Conservation (phyloP, 2,329 filamentous ascomycete genomes). For the Leptographium wingfieldii region DNA sequence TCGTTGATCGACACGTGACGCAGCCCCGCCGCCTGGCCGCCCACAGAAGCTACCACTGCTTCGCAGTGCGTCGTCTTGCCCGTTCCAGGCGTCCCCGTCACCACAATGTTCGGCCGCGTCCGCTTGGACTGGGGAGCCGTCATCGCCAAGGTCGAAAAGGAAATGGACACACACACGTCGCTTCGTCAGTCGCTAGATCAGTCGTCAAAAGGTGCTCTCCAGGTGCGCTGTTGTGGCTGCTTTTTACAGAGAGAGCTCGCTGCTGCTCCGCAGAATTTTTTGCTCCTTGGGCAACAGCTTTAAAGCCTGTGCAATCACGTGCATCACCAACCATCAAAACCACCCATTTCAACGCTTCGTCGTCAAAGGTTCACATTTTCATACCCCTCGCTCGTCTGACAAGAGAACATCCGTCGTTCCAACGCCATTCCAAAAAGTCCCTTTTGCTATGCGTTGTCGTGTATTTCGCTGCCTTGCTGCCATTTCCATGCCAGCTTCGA, state of each 20-base stretch:
- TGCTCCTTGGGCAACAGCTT: not conserved
- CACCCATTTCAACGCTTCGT: not conserved
- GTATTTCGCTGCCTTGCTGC: not conserved
- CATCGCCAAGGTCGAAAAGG: not conserved
- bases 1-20: constrained; percentile 82
- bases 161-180: not conserved
- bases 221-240: too few relatives aligned
- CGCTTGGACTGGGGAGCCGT: constrained; percentile 14
- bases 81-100: constrained; percentile 90
- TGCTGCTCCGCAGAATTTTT: not conserved
- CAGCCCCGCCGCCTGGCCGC: constrained; percentile 35
- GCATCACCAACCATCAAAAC: not conserved
- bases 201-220: too few relatives aligned
- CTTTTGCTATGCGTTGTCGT: not conserved
- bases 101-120: constrained; percentile 69
- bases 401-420: not conserved
- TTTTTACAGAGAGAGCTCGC: not conserved
- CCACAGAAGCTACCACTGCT: constrained; percentile 56
- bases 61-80: constrained; percentile 93
- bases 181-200: too few relatives aligned
- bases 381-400: not conserved
- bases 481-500: not conserved
- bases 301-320: not conserved
- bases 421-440: not conserved
- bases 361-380: not conserved